Base-by-base conservation (phyloP, 2,329 filamentous ascomycete species). In the Dactylellina drechsleri region DNA sequence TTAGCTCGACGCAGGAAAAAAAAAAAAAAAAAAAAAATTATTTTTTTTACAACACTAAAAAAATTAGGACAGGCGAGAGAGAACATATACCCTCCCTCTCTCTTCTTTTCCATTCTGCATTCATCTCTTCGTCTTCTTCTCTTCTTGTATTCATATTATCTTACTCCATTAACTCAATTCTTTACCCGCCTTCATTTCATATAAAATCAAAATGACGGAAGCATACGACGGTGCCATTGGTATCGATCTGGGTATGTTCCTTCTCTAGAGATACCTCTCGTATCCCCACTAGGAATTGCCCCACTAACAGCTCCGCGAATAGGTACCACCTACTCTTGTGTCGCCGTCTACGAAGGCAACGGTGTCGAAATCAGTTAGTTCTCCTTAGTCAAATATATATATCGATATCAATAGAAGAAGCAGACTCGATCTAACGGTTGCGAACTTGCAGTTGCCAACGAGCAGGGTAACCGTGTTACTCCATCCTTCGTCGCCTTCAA, bases 271-370 rank as follows among this genome's bases (percentile, higher is more conserved):
- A 23, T 4, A 23, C 12, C 43, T 20, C 16, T 66, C n/a, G 47
- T 73, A 76, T 74, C 79, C 16, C 40, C 12, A 66, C n/a, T 47
- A 60, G 43, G 16, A 47, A 47, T 18, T 45, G 57, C 61, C 66
- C 60, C 62, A 80, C 80, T 78, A 79, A 79, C 76, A 52, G 53
- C 28, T 59, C 76, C n/a, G 53, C 16, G 36, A 76, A 78, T 81
- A 97, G 94, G 95, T 85, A 99, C 95, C 81, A 99, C 95, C 85
- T 99, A 99, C 90, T 98, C 95, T 83, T 99, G 95, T 86, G 95
- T 98, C 86, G 95, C 95, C 86, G 96, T 91, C 85, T 99, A 98
- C 87, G 95, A 98, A 87, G 95, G 95, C 84, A 94, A 89, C 88
- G 97, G 97, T 90, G 94, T 98, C 84, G 95, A 99, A 85, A 99